These are phyloP conservation scores for Alternaria solani DNA, from an alignment of 2,329 filamentous ascomycete genomes.

Conservation along the genomic window DNA sequence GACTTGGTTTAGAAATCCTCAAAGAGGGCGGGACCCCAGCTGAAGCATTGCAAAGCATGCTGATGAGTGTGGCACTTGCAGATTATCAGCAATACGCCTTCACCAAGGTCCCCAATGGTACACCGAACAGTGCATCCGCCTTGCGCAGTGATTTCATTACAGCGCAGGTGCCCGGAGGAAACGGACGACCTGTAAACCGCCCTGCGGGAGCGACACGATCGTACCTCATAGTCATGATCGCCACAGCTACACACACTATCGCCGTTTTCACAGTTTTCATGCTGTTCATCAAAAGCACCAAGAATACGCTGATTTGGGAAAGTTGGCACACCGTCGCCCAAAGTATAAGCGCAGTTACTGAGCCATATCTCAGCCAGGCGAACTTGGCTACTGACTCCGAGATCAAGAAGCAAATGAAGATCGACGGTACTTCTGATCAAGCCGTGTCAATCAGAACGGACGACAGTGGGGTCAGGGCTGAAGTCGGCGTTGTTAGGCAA, in stretches of 20 bases:
- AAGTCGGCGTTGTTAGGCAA: background rate
- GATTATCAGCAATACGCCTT: background rate
- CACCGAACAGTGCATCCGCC: accelerated
- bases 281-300: background rate
- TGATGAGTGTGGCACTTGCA: background rate
- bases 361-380: background rate
- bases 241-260: background rate
- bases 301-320: background rate
- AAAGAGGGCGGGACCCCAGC: background rate
- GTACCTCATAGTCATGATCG: background rate
- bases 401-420: background rate
- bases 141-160: background rate
- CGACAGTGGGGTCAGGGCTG: background rate
- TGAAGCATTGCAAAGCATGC: background rate
- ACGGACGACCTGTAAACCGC: background rate
- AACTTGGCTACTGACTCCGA: background rate
- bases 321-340: background rate
- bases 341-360: background rate
- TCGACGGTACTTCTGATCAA: background rate
- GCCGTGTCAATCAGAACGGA: background rate
- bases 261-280: background rate
- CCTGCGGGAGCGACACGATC: background rate
- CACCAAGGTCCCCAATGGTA: background rate
- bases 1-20: background rate
- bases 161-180: background rate